Evolutionary conservation across 176 grass and related monocot genomes (phyloP), one percentile per base, ranked within the genome.

Genomic region (Aegilops tauschii): DNA sequence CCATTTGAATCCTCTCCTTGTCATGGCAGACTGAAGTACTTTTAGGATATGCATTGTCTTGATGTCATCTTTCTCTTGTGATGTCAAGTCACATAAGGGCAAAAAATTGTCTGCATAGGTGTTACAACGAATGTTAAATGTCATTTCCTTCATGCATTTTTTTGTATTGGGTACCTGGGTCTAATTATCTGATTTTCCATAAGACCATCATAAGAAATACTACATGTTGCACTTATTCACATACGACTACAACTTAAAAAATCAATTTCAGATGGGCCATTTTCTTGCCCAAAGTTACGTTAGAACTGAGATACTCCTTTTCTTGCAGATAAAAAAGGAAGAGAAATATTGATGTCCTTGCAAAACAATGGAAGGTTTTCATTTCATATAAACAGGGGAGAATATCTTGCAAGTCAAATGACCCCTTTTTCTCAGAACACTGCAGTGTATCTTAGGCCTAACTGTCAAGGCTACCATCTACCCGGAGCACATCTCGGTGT

Each of bases 291-390:
- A 17, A 68, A 12, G 9, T 86, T 71, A 73, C 56, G 20, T 28
- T 52, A n/a, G 21, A 77, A 30, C 11, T 88, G 69, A 65, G 13
- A 77, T 69, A 9, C 25, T 79, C 49, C 1, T 58, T 86, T 69
- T 79, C 12, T 72, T 85, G 23, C 82, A 91, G 86, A 59, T 83
- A 65, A 65, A 65, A 49, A 52, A 82, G 37, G 17, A 47, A 73
- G 28, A 20, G 9, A 62, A 69, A 50, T 21, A 68, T 80, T 47
- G 67, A 39, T 52, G 47, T 36, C 62, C 36, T 40, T 69, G 45
- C 4, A 52, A 91, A 91, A 84, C 73, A 91, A 68, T 44, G 56
- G 73, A 65, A 80, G 45, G 36, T 78, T 87, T 91, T 75, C 65
- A 71, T 61, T 80, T 90, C 65, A 72, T 87, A 69, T 84, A 75